phyloP scores from a whole-genome alignment of 805 yeast species.

The Candida hispaniensis region DNA sequence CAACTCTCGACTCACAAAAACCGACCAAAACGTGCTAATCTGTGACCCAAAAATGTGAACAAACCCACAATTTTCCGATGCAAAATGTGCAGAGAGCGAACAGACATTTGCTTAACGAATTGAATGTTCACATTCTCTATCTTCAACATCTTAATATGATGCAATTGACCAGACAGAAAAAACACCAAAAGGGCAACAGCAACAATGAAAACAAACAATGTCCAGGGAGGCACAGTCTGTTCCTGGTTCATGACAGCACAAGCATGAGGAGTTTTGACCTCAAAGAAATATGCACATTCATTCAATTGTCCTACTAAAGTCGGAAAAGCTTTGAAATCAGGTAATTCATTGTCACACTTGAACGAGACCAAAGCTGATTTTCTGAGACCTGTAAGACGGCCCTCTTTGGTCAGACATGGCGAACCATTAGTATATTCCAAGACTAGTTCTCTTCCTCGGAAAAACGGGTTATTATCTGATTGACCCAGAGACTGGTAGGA shows the following conservation, averaged over 20 bases:
- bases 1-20: no score
- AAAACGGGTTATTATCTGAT: slow-evolving; percentile 44
- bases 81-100: no score
- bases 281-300: slow-evolving; percentile 76
- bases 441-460: slow-evolving; percentile 61
- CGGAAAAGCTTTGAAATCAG: slow-evolving; percentile 43
- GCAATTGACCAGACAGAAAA: no score
- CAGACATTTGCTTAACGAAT: no score
- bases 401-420: slow-evolving; percentile 39
- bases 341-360: slow-evolving; percentile 66
- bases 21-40: no score
- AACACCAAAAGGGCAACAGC: slow-evolving; percentile 33
- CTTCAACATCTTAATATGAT: no score
- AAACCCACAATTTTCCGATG: no score
- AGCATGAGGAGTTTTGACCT: slow-evolving; percentile 73
- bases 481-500: slow-evolving; percentile 46
- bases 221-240: slow-evolving; percentile 40
- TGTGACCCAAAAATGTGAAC: no score
- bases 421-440: slow-evolving; percentile 62
- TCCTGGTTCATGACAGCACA: slow-evolving; percentile 68
- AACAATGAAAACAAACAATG: slow-evolving; percentile 52
- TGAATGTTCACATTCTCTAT: no score
- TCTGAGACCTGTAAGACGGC: slow-evolving; percentile 34
- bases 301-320: slow-evolving; percentile 59
- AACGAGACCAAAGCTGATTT: slow-evolving; percentile 61